Evolutionary conservation across 2,329 filamentous ascomycete genomes (phyloP), one percentile per base, ranked within the genome.

Genomic region (Ascosphaera acerosa): DNA sequence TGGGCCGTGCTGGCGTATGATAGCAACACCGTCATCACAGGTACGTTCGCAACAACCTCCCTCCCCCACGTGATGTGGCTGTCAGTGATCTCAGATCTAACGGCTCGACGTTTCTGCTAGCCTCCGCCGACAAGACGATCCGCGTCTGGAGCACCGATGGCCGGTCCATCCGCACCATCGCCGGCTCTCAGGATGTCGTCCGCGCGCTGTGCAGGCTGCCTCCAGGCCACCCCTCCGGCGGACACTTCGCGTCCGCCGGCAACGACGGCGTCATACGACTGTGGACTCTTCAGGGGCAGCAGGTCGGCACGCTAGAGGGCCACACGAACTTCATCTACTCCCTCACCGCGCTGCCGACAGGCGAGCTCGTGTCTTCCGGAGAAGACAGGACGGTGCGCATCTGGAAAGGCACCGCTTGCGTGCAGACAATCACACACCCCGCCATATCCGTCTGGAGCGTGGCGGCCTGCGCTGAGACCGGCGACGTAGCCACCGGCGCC

Each of bases 301-400:
- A 77, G 35, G 59, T 91, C 7, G 73, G 64, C 6, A 71, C 82
- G 48, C 59, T 97, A 3, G 66, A 72, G 36, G 87, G 84, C 0
- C 89, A 97, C 44, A 81, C 90, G 34, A 89, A 74, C 46, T 97
- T 91, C 48, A 87, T 97, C 35, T 97, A 97, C 51, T 75, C 76
- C 4, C 55, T 97, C 10, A 63, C 75, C 2, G 62, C 66, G 15
- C 55, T 90, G 6, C 76, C 84, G 0, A 71, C 75, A 0, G 84
- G 84, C 4, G 81, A 92, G 46, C 59, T 97, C 18, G 75, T 89
- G 30, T 94, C 84, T 49, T 70, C 80, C 2, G 81, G 81, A 12
- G 87, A 97, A 51, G 87, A 97, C 52, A 68, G 87, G n/a, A 92
- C 87, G 0, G 68, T 90, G 19, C 67, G 80, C 32, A 59, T 97